phyloP scores from a whole-genome alignment of 1,139 yeast species.

The Kodamaea suecica region DNA sequence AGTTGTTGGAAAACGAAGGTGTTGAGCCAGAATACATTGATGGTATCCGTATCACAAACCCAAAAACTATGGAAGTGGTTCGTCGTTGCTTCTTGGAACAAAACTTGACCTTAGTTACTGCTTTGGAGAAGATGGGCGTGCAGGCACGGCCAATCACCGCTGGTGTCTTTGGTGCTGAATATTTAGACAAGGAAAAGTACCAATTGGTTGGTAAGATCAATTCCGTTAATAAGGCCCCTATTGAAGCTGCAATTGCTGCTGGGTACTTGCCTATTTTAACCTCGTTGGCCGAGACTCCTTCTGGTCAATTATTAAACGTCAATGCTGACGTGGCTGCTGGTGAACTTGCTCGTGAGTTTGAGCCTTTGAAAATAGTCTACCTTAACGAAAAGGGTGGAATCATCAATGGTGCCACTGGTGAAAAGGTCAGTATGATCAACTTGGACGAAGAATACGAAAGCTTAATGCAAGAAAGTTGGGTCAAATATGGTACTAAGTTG shows the following conservation, averaged over 20 bases:
- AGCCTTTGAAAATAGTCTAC: slow-evolving; percentile 94
- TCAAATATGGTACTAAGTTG: slow-evolving; percentile 95
- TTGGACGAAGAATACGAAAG: slow-evolving; percentile 94
- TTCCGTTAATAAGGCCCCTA: slow-evolving; percentile 82
- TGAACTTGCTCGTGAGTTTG: slow-evolving; percentile 92
- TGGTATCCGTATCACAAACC: slow-evolving; percentile 95
- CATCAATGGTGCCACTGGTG: slow-evolving; percentile 87
- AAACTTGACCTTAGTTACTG: slow-evolving; percentile 90
- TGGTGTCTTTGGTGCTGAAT: slow-evolving; percentile 94
- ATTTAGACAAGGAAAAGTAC: slow-evolving; percentile 85
- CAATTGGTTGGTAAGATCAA: slow-evolving; percentile 89
- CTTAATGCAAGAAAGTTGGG: slow-evolving; percentile 93
- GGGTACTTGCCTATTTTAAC: slow-evolving; percentile 97
- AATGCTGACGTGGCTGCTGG: slow-evolving; percentile 99
- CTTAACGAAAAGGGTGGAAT: slow-evolving; percentile 97
- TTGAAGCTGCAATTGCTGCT: slow-evolving; percentile 92
- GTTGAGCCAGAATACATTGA: slow-evolving; percentile 95
- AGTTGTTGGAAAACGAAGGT: slow-evolving; percentile 87
- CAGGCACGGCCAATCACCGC: slow-evolving; percentile 98
- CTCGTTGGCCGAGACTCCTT: slow-evolving; percentile 91
- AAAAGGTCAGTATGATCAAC: slow-evolving; percentile 84
- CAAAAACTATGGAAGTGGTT: slow-evolving; percentile 93
- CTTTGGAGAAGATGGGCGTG: slow-evolving; percentile 93
- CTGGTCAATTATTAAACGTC: slow-evolving; percentile 94
- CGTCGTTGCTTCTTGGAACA: slow-evolving; percentile 94